Evolutionary conservation across 2,329 filamentous ascomycete genomes (phyloP).

Genomic region (Stagonosporopsis chrysanthemi): DNA sequence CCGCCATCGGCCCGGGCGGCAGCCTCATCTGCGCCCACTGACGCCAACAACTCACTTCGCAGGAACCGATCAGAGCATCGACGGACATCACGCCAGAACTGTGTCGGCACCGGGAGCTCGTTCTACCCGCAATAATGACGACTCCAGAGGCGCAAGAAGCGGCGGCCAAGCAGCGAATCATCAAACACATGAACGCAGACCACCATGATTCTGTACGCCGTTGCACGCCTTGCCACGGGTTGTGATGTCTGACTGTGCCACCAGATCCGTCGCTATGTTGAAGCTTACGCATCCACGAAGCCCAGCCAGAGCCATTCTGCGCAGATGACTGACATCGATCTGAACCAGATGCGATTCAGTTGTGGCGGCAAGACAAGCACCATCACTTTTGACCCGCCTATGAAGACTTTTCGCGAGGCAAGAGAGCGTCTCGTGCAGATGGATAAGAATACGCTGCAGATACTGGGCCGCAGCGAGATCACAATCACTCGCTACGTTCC

Average conservation of each 20-base stretch:
- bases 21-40: conserved; percentile 8
- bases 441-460: conserved; percentile 66
- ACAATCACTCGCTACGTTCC: conserved; percentile 61
- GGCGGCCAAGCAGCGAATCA: conserved; percentile 67
- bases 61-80: conserved; percentile 4
- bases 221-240: neutral
- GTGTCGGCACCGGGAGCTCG: conserved; percentile 6
- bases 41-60: conserved; percentile 14
- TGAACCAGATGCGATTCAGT: conserved; percentile 67
- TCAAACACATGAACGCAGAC: conserved; percentile 87
- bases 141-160: conserved; percentile 52
- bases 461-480: conserved; percentile 67
- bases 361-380: conserved; percentile 58
- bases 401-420: conserved; percentile 72
- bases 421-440: conserved; percentile 77
- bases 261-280: conserved; percentile 75
- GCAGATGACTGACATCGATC: conserved; percentile 69
- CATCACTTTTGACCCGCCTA: conserved; percentile 73
- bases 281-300: conserved; percentile 70
- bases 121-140: conserved; percentile 31
- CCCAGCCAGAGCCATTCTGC: conserved; percentile 64
- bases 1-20: conserved; percentile 18
- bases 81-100: conserved; percentile 1
- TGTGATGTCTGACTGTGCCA: conserved; percentile 1
- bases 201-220: conserved; percentile 70